Evolutionary conservation across 75 land plant species (phyloP).

Genomic region (Pinus albicaulis): DNA sequence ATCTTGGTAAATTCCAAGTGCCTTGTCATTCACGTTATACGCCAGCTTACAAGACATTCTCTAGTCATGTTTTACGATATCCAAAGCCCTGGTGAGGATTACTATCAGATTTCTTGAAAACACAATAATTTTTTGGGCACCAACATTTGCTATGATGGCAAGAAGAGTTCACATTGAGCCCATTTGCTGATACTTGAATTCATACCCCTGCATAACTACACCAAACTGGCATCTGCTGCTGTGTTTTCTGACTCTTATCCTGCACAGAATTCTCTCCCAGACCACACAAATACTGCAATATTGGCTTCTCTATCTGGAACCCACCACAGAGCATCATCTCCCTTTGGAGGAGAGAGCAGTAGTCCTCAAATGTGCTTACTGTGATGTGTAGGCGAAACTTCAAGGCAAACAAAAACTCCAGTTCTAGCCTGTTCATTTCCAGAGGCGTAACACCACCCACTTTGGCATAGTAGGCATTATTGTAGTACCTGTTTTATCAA

Average conservation of each 20-base stretch:
- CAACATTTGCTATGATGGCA: too few relatives aligned
- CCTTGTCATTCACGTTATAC: too few relatives aligned
- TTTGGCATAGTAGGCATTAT: constrained; percentile 43
- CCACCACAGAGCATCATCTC: constrained; percentile 13
- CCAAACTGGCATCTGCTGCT: constrained; percentile 15
- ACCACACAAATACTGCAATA: constrained; percentile 4
- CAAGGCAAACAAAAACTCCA: constrained; percentile 25
- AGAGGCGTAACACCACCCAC: constrained; percentile 29
- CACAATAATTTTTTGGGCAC: too few relatives aligned
- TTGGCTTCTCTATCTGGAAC: constrained; percentile 9
- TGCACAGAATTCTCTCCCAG: background rate
- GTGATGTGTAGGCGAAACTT: constrained; percentile 30
- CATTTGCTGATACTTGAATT: background rate
- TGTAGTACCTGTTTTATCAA: constrained; percentile 30
- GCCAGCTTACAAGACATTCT: too few relatives aligned
- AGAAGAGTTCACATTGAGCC: too few relatives aligned
- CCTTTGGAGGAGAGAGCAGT: constrained; percentile 28
- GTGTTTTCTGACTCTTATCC: background rate
- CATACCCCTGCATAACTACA: constrained; percentile 11
- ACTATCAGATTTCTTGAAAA: too few relatives aligned
- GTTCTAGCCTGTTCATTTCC: constrained; percentile 36
- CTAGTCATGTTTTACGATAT: too few relatives aligned
- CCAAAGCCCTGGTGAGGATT: too few relatives aligned
- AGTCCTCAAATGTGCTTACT: constrained; percentile 22
- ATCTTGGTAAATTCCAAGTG: too few relatives aligned